Evolutionary conservation across 78 protist species (phyloP), one percentile per base, ranked within the genome.

Genomic region (Speleostelium caveatum): DNA sequence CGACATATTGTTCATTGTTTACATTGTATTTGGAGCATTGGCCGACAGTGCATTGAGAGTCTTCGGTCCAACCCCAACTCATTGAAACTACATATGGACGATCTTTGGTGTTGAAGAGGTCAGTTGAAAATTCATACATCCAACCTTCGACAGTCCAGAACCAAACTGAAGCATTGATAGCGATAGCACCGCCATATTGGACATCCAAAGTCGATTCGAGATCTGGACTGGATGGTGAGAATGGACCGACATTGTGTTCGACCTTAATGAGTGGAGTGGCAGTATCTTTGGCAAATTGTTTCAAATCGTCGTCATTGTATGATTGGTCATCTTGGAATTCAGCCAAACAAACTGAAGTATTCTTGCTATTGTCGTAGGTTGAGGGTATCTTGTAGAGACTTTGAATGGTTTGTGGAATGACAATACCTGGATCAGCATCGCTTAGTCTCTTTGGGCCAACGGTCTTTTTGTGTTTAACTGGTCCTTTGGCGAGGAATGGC

Each of bases 51-150:
- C 76, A 71, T 53, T 71, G 76, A 32, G 26, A 60, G 39, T 19
- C 28, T 38, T 76, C 86, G 41, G 86, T 65, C 86, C 86, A 76
- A n/a, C 86, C 86, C 71, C 73, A 76, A 6, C 73, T 62, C 86
- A 76, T 76, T 19, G 73, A 62, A 28, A 76, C 86, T 7, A 76
- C 61, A 17, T 42, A 60, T 62, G 86, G 86, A 26, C 58, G 69
- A 38, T 51, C 59, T 33, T 17, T 36, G 66, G 69, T 59, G 24
- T 33, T 35, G 0, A 24, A 56, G 26, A 74, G 41, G 17, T 32
- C 83, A 58, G 83, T 28, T 4, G 83, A 32, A 30, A 74, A 74
- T 41, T 74, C 83, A 55, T 59, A 74, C 83, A 74, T 74, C 83
- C 83, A 74, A 60, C 83, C 83, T 24, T 3, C n/a, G 51, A 74